These are phyloP conservation scores for Scedosporium aurantiacum DNA, from an alignment of 2,329 filamentous ascomycete genomes.

Conservation along the genomic window DNA sequence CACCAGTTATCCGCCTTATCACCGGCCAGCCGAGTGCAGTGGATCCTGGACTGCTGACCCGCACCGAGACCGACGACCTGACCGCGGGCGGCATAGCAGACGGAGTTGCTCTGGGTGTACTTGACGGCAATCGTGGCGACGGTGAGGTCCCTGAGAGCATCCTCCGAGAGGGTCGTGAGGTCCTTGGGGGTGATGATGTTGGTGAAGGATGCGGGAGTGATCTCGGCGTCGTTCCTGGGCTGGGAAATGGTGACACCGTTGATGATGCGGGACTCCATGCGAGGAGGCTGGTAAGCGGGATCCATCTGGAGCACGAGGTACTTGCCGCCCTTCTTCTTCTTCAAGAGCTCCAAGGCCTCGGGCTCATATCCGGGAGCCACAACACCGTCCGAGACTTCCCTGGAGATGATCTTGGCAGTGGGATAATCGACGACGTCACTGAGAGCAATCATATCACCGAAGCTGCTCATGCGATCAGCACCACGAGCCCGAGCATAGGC, in stretches of 20 bases:
- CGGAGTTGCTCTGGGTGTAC: slow-evolving; percentile 98
- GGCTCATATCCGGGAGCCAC: slow-evolving; percentile 80
- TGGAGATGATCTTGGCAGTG: slow-evolving; percentile 94
- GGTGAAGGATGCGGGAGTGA: slow-evolving; percentile 75
- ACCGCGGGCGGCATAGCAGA: slow-evolving; percentile 91
- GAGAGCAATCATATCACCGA: slow-evolving; percentile 90
- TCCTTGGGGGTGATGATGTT: slow-evolving; percentile 82
- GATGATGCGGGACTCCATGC: slow-evolving; percentile 75
- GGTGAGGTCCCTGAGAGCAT: slow-evolving; percentile 78
- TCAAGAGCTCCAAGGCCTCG: slow-evolving; percentile 80
- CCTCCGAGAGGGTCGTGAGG: slow-evolving; percentile 58
- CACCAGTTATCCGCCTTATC: slow-evolving; percentile 99
- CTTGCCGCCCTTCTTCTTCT: slow-evolving; percentile 96
- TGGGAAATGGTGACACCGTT: slow-evolving; percentile 85
- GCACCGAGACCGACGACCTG: slow-evolving; percentile 91
- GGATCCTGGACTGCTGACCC: slow-evolving; percentile 93
- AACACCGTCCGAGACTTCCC: slow-evolving; percentile 94
- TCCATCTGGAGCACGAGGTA: slow-evolving; percentile 96
- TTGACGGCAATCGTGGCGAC: slow-evolving; percentile 96
- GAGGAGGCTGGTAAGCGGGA: slow-evolving; percentile 67
- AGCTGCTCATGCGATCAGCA: slow-evolving; percentile 97
- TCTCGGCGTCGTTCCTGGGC: slow-evolving; percentile 83
- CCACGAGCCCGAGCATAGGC: slow-evolving; percentile 93
- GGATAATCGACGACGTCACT: slow-evolving; percentile 83
- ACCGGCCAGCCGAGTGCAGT: slow-evolving; percentile 93